phyloP scores from a whole-genome alignment of 202 grass and related monocot genomes.

The Carex sylvatica region DNA sequence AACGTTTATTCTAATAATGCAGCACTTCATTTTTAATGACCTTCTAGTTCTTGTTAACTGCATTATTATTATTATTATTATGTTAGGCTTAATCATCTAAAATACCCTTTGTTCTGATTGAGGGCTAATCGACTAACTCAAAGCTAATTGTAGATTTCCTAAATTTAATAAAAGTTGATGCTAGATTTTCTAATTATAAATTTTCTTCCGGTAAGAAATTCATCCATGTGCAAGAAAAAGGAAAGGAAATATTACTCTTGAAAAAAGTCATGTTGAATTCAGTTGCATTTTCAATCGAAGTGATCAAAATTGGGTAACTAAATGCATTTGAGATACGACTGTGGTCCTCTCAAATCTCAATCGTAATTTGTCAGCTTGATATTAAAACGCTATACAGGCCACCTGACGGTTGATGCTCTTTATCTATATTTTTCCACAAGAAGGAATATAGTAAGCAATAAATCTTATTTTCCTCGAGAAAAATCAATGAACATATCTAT shows the following conservation, averaged over 20 bases:
- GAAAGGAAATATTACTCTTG: too few relatives aligned
- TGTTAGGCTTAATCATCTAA: neutral
- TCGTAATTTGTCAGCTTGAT: neutral
- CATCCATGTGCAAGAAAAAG: too few relatives aligned
- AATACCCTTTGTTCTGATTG: neutral
- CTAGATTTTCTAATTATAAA: too few relatives aligned
- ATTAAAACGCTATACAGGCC: neutral
- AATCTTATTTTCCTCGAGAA: neutral
- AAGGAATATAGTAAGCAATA: neutral
- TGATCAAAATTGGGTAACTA: too few relatives aligned
- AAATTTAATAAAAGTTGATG: neutral
- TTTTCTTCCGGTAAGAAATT: too few relatives aligned
- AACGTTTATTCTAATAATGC: neutral
- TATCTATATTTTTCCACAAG: neutral
- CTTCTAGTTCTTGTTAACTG: too few relatives aligned
- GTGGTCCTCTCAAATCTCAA: neutral
- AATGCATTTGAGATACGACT: neutral
- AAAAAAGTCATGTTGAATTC: too few relatives aligned
- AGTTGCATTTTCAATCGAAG: too few relatives aligned
- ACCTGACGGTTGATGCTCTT: neutral
- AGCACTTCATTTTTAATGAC: neutral
- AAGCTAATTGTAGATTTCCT: neutral
- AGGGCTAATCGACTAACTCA: neutral
- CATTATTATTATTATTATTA: neutral
- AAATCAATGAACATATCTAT: constrained; percentile 8